A percentile compares a stretch with the other conserved stretches of the same genome.
Evolutionary conservation across 352 stramenopile species (phyloP).

Genomic region (Pythium chondricola): DNA sequence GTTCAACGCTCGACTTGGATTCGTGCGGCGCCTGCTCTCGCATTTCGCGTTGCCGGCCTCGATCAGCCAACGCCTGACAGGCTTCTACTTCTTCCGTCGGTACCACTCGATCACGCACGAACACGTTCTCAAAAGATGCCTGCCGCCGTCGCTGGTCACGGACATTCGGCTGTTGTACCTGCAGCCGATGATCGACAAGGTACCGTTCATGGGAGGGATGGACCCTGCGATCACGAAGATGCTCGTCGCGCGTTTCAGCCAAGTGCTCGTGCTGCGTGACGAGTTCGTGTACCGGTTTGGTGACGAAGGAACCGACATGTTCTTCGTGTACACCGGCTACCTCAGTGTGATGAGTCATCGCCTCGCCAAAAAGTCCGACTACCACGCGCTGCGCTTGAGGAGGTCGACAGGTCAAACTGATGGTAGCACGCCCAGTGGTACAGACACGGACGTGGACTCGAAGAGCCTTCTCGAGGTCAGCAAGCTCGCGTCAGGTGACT

Average conservation of each 20-base stretch:
- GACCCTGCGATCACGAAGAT: slow-evolving; percentile 36
- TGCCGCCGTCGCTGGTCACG: slow-evolving; percentile 44
- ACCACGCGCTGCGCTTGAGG: neutral
- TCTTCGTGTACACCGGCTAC: slow-evolving; percentile 44
- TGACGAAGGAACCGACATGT: slow-evolving; percentile 54
- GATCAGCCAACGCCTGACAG: slow-evolving; percentile 29
- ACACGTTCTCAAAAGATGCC: slow-evolving; percentile 29
- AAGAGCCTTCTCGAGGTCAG: slow-evolving; percentile 20
- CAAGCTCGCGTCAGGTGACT: slow-evolving; percentile 28
- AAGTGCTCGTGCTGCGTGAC: slow-evolving; percentile 37
- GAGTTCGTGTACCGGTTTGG: slow-evolving; percentile 42
- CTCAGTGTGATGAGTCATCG: slow-evolving; percentile 25
- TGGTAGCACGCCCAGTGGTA: neutral
- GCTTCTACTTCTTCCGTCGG: slow-evolving; percentile 47
- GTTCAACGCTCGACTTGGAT: slow-evolving; percentile 46
- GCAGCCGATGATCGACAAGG: slow-evolving; percentile 46
- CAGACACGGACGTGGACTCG: neutral
- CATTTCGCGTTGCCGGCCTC: slow-evolving; percentile 34
- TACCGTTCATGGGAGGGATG: slow-evolving; percentile 45
- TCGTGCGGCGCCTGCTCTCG: slow-evolving; percentile 30
- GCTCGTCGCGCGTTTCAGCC: slow-evolving; percentile 42
- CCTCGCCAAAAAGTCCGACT: slow-evolving; percentile 1
- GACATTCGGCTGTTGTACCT: slow-evolving; percentile 47
- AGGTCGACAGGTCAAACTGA: neutral
- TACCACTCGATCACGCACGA: slow-evolving; percentile 58